Evolutionary conservation across 83 land plant species (phyloP).

Genomic region (Diphasiastrum complanatum): DNA sequence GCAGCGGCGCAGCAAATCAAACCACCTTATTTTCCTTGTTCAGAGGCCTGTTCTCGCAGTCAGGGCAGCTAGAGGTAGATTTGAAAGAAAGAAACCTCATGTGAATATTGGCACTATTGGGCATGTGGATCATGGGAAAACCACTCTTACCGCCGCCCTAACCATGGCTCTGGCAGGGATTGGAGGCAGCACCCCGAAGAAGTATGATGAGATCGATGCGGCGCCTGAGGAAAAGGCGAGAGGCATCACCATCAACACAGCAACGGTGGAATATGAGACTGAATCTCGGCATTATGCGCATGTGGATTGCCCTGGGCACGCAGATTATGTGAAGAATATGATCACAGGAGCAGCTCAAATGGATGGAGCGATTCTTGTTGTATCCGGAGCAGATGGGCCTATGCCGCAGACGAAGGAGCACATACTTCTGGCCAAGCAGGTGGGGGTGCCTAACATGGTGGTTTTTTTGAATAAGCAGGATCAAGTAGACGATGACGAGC

Average conservation of each 20-base stretch:
- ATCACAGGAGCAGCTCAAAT: conserved; percentile 95
- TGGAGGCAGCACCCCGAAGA: conserved; percentile 64
- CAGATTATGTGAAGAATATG: conserved; percentile 97
- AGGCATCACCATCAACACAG: conserved; percentile 94
- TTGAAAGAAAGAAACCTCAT: conserved; percentile 92
- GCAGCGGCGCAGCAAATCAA: too few relatives aligned
- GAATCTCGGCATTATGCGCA: conserved; percentile 87
- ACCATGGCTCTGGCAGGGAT: conserved; percentile 84
- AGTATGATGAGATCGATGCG: conserved; percentile 93
- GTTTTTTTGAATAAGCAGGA: conserved; percentile 88
- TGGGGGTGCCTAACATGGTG: conserved; percentile 94
- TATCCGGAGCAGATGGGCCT: conserved; percentile 87
- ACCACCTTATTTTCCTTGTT: too few relatives aligned
- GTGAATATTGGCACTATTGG: conserved; percentile 95
- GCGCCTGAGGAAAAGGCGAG: conserved; percentile 94
- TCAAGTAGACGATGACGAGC: conserved; percentile 78
- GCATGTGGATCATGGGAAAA: conserved; percentile 98
- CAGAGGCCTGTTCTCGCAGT: too few relatives aligned
- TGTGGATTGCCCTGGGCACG: conserved; percentile 97
- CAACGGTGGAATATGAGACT: conserved; percentile 93
- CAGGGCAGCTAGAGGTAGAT: conserved; percentile 82
- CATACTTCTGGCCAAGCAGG: conserved; percentile 89
- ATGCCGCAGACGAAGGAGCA: conserved; percentile 99
- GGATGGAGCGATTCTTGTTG: conserved; percentile 96
- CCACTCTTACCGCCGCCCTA: conserved; percentile 92